Conservation (phyloP, 176 grass and related monocot genomes). For the Eleusine indica region DNA sequence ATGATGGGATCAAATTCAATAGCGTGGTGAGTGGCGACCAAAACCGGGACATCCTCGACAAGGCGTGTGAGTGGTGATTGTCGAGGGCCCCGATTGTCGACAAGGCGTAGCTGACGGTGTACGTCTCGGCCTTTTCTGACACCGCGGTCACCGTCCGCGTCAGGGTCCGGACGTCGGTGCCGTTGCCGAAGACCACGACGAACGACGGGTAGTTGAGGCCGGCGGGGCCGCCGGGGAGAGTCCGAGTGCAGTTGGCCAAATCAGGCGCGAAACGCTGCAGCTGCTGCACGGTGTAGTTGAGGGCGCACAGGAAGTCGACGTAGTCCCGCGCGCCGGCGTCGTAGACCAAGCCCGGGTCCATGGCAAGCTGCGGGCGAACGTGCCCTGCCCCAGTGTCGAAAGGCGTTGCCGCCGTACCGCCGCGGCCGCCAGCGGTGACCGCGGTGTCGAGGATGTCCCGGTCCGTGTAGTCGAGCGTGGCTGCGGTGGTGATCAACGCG, state of each 20-base stretch:
- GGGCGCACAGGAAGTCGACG: background rate
- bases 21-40: background rate
- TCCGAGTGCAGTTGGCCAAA: background rate
- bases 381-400: background rate
- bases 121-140: background rate
- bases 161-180: background rate
- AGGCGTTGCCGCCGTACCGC: background rate
- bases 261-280: no score
- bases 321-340: background rate
- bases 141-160: background rate
- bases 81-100: no score
- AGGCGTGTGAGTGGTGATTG: no score
- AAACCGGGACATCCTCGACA: no score
- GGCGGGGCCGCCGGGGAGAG: background rate
- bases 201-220: conserved; percentile 26
- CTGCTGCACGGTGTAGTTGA: no score
- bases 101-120: background rate
- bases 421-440: no score
- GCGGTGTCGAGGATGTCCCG: no score
- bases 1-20: background rate
- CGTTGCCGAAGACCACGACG: background rate
- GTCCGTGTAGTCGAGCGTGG: no score
- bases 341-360: background rate
- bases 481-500: no score
- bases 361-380: background rate